These are phyloP conservation scores for Backusella tuberculispora DNA, from an alignment of 192 early-diverging fungal genomes.

Conservation along the genomic window DNA sequence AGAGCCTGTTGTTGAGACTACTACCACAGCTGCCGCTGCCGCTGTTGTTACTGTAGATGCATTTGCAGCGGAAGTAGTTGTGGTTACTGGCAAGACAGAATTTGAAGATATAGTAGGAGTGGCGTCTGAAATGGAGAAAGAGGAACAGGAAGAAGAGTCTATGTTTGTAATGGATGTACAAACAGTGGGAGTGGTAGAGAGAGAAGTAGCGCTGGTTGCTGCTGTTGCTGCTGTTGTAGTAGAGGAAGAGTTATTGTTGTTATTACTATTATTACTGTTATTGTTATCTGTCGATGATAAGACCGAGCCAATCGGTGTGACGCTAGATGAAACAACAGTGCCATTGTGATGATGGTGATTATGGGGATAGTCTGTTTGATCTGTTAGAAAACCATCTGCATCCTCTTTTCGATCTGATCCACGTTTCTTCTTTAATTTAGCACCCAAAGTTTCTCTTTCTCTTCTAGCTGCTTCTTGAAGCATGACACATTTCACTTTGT, in stretches of 20 bases:
- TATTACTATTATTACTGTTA: not conserved
- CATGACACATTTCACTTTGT: conserved; percentile 48
- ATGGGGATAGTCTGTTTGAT: conserved; percentile 7
- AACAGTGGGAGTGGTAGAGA: not conserved
- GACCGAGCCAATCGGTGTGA: not conserved
- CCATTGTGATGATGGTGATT: conserved; percentile 19
- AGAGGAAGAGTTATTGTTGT: not conserved
- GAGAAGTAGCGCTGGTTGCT: not conserved
- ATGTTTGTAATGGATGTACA: not conserved
- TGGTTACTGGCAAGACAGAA: not conserved
- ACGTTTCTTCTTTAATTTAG: conserved; percentile 34
- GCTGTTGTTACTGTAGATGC: not conserved
- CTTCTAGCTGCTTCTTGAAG: conserved; percentile 44
- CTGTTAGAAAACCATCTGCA: not conserved
- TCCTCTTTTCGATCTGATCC: conserved; percentile 12
- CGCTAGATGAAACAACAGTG: not conserved
- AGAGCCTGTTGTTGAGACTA: too few relatives aligned
- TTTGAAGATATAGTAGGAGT: conserved; percentile 3
- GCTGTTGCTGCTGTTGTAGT: not conserved
- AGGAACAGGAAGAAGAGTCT: not conserved
- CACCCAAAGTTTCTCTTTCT: conserved; percentile 37
- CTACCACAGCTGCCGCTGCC: not conserved
- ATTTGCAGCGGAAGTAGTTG: not conserved
- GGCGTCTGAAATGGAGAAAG: not conserved
- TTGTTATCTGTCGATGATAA: not conserved